phyloP scores from a whole-genome alignment of 768 basidiomycete species.

The Mycena haematopus region DNA sequence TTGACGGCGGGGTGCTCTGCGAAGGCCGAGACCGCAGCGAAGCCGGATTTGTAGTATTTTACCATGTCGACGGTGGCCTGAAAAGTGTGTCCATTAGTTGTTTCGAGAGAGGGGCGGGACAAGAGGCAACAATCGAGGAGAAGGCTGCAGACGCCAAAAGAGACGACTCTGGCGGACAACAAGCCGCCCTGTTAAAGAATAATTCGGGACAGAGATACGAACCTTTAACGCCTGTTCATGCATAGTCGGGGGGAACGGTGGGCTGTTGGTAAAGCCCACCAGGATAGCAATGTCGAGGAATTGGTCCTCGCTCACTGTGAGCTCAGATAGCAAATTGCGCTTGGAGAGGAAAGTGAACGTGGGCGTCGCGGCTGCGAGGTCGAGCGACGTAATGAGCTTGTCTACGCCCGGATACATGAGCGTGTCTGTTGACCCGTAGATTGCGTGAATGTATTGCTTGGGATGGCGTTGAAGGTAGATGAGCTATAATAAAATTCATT shows the following conservation, averaged over 20 bases:
- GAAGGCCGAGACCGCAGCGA: slow-evolving; percentile 77
- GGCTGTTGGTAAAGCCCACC: slow-evolving; percentile 84
- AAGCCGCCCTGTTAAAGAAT: no score
- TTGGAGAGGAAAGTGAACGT: slow-evolving; percentile 89
- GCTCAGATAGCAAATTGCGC: slow-evolving; percentile 60
- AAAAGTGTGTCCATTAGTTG: neutral
- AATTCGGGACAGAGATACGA: neutral
- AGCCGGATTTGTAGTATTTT: slow-evolving; percentile 90
- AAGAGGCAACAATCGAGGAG: no score
- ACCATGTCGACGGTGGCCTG: slow-evolving; percentile 87
- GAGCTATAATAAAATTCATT: slow-evolving; percentile 55
- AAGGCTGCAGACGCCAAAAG: no score
- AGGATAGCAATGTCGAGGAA: slow-evolving; percentile 95
- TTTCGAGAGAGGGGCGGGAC: no score
- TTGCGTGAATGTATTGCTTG: slow-evolving; percentile 93
- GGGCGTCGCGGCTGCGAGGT: slow-evolving; percentile 68
- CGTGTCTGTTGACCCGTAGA: slow-evolving; percentile 90
- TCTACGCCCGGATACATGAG: slow-evolving; percentile 88
- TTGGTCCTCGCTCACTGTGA: slow-evolving; percentile 82
- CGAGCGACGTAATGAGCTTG: slow-evolving; percentile 88
- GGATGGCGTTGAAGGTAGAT: slow-evolving; percentile 94
- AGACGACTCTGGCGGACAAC: no score
- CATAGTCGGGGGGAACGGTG: slow-evolving; percentile 80
- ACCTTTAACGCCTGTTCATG: slow-evolving; percentile 80
- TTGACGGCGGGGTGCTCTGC: slow-evolving; percentile 86